phyloP scores from a whole-genome alignment of 768 basidiomycete species.

The Mycena haematopus region DNA sequence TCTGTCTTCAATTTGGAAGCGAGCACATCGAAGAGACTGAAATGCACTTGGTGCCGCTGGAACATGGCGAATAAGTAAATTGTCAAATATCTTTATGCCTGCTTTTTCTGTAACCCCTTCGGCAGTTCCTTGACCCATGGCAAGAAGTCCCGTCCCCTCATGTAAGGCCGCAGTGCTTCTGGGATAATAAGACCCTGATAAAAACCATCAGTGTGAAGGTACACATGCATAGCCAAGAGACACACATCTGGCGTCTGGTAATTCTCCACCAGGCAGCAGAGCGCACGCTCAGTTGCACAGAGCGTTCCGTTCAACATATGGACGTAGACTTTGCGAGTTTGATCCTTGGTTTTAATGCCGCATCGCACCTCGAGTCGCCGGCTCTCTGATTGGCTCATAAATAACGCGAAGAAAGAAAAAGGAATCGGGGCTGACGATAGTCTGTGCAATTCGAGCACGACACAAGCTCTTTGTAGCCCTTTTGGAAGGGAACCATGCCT shows the following conservation, averaged over 20 bases:
- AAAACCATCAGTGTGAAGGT: conserved; percentile 10
- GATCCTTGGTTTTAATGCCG: conserved; percentile 90
- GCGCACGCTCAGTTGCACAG: conserved; percentile 94
- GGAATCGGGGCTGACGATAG: conserved; percentile 74
- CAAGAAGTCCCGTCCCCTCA: conserved; percentile 93
- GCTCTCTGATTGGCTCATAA: conserved; percentile 64
- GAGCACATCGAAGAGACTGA: too few species aligned
- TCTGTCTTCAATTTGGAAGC: too few species aligned
- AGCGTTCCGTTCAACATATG: conserved; percentile 99
- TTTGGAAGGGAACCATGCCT: conserved; percentile 99
- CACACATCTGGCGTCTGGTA: conserved; percentile 94
- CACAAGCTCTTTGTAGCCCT: conserved; percentile 94
- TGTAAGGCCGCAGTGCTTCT: conserved; percentile 89
- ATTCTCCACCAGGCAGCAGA: conserved; percentile 98
- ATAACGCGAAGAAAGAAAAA: neutral
- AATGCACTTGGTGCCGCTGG: too few species aligned
- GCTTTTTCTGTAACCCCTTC: conserved; percentile 80
- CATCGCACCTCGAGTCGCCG: conserved; percentile 92
- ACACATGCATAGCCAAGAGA: conserved; percentile 23
- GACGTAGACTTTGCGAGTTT: conserved; percentile 91
- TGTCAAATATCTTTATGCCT: conserved; percentile 37
- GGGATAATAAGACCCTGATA: conserved; percentile 93
- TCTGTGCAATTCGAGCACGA: conserved; percentile 99
- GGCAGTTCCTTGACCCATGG: conserved; percentile 85
- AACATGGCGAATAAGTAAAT: too few species aligned